phyloP scores from a whole-genome alignment of 352 stramenopile species.

The Thraustochytrium striatum region DNA sequence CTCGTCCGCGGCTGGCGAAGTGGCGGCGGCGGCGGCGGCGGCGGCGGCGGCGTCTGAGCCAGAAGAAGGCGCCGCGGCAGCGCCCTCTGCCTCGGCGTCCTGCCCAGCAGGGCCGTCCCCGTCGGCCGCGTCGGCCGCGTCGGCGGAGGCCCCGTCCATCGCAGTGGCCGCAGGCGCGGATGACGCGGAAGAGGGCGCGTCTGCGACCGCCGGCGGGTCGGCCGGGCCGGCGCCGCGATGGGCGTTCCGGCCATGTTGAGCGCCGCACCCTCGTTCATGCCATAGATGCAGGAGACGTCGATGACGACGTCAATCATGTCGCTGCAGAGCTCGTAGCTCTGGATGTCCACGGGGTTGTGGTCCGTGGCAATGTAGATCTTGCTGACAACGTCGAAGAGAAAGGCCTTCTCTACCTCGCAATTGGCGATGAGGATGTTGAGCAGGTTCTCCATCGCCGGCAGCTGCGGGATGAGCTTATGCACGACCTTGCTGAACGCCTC shows the following conservation, averaged over 20 bases:
- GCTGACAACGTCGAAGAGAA: conserved; percentile 96
- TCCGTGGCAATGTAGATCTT: conserved; percentile 98
- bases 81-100: too few species aligned
- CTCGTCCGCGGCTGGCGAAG: neutral
- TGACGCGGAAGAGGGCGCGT: too few species aligned
- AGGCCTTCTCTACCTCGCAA: conserved; percentile 98
- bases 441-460: conserved; percentile 94
- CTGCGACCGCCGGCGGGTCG: too few species aligned
- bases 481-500: conserved; percentile 95
- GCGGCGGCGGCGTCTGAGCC: too few species aligned
- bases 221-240: neutral
- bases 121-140: too few species aligned
- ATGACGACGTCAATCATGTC: conserved; percentile 99
- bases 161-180: too few species aligned
- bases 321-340: conserved; percentile 93
- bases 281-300: conserved; percentile 98
- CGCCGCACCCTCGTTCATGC: conserved; percentile 53
- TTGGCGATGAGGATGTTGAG: conserved; percentile 91
- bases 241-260: conserved; percentile 3
- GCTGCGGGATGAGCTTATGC: conserved; percentile 93
- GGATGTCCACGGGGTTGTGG: conserved; percentile 89
- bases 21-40: too few species aligned
- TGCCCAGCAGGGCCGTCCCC: neutral
- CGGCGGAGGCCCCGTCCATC: too few species aligned
- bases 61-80: too few species aligned